These are phyloP conservation scores for Euphorbia lathyris DNA, from an alignment of 345 rosid species.

Conservation along the genomic window DNA sequence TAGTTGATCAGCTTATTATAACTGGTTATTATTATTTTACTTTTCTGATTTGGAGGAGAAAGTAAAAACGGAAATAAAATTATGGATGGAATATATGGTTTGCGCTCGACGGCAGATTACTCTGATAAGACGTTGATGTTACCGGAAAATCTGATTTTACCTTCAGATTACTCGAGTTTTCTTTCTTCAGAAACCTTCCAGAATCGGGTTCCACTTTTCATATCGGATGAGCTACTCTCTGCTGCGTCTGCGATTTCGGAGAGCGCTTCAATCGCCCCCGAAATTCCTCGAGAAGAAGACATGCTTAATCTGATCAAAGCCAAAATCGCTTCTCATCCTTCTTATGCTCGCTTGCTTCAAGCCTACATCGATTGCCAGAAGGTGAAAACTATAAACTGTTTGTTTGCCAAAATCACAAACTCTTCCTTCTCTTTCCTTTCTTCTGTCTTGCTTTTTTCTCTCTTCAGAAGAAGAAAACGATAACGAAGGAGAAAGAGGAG, in stretches of 20 bases:
- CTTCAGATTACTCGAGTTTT: conserved; percentile 44
- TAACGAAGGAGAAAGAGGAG: background rate
- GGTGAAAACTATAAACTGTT: conserved; percentile 41
- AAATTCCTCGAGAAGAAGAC: conserved; percentile 43
- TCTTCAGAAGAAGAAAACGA: background rate
- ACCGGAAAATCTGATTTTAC: conserved; percentile 61
- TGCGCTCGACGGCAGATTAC: conserved; percentile 48
- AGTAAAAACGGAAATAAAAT: background rate
- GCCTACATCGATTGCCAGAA: conserved; percentile 94
- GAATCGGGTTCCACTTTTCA: conserved; percentile 48
- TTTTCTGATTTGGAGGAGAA: background rate
- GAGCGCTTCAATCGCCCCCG: conserved; percentile 56
- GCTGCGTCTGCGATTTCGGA: conserved; percentile 61
- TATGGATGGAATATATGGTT: conserved; percentile 84
- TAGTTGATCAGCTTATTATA: background rate
- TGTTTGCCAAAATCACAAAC: background rate
- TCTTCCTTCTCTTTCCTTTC: background rate
- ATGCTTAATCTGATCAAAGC: conserved; percentile 54
- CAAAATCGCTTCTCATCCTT: conserved; percentile 77
- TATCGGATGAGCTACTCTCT: conserved; percentile 63
- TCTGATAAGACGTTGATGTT: conserved; percentile 57
- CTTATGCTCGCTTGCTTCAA: conserved; percentile 75
- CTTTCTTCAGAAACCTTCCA: conserved; percentile 27
- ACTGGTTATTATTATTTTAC: conserved; percentile 3
- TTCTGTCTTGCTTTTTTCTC: background rate